Conservation (phyloP, 352 stramenopile genomes). For the Pythium sp. region DNA sequence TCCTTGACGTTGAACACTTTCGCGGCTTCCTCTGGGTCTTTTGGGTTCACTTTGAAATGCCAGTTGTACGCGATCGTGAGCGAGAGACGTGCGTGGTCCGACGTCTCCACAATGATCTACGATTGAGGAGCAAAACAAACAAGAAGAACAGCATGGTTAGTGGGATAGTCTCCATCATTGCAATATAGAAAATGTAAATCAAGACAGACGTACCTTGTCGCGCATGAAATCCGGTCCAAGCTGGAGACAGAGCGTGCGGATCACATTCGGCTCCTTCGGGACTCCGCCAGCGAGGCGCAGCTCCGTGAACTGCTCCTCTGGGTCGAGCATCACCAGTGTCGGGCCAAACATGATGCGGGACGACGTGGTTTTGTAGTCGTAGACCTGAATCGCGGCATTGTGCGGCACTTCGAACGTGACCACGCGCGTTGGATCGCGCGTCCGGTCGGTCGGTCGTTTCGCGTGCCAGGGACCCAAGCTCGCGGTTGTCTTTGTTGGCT, state of each 20-base stretch:
- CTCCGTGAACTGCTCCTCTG: slow-evolving; percentile 81
- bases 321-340: slow-evolving; percentile 77
- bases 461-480: background rate
- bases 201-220: slow-evolving; percentile 34
- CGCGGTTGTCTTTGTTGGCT: slow-evolving; percentile 12
- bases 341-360: slow-evolving; percentile 80
- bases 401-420: slow-evolving; percentile 82
- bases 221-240: slow-evolving; percentile 84
- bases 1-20: slow-evolving; percentile 84
- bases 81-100: slow-evolving; percentile 66
- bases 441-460: background rate
- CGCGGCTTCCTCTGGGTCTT: slow-evolving; percentile 47
- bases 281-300: slow-evolving; percentile 66
- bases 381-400: slow-evolving; percentile 80
- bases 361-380: slow-evolving; percentile 83
- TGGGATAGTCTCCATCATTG: background rate
- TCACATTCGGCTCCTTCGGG: slow-evolving; percentile 75
- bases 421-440: slow-evolving; percentile 60
- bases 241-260: slow-evolving; percentile 75
- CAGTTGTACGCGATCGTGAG: slow-evolving; percentile 86
- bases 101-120: slow-evolving; percentile 79
- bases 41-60: slow-evolving; percentile 65
- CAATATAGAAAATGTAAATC: background rate
- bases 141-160: background rate
- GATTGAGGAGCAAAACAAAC: background rate